Evolutionary conservation across 148 eudicot species (phyloP).

Genomic region (Linanthus parryae): DNA sequence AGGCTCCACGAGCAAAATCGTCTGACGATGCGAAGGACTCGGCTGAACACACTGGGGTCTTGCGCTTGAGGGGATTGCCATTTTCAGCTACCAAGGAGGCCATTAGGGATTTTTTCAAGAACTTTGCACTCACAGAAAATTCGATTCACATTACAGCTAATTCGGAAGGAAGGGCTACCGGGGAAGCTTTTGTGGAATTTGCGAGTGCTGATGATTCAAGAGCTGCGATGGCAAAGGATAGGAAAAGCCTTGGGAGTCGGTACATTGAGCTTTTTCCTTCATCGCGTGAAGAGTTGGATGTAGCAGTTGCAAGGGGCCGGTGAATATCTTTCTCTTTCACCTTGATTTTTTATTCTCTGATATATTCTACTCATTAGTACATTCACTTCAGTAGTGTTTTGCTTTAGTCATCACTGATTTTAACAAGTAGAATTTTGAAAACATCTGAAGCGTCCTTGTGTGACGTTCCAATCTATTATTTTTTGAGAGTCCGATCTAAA

Average conservation of each 20-base stretch:
- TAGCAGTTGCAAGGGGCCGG: conserved; percentile 77
- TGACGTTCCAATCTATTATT: too few relatives aligned
- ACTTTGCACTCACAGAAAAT: conserved; percentile 50
- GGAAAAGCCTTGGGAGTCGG: conserved; percentile 78
- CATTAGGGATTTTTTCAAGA: conserved; percentile 58
- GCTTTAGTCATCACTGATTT: too few relatives aligned
- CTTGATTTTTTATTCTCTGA: too few relatives aligned
- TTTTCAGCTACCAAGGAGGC: conserved; percentile 64
- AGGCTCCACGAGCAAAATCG: conserved; percentile 62
- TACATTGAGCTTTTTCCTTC: conserved; percentile 90
- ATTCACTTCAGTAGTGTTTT: too few relatives aligned
- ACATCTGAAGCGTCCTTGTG: too few relatives aligned
- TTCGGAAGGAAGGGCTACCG: conserved; percentile 70
- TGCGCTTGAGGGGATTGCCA: conserved; percentile 80
- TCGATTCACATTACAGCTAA: conserved; percentile 57
- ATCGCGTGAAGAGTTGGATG: conserved; percentile 69
- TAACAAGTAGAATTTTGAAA: too few relatives aligned
- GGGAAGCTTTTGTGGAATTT: conserved; percentile 93
- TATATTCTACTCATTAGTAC: too few relatives aligned
- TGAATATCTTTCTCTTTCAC: conserved; percentile 13
- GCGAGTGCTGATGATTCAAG: conserved; percentile 69
- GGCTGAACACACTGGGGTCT: conserved; percentile 68
- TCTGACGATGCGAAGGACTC: conserved; percentile 56
- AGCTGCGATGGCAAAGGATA: conserved; percentile 79
- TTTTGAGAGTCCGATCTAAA: too few relatives aligned